Conservation (phyloP, 106 monocot genomes). For the Cymbidium sinense region DNA sequence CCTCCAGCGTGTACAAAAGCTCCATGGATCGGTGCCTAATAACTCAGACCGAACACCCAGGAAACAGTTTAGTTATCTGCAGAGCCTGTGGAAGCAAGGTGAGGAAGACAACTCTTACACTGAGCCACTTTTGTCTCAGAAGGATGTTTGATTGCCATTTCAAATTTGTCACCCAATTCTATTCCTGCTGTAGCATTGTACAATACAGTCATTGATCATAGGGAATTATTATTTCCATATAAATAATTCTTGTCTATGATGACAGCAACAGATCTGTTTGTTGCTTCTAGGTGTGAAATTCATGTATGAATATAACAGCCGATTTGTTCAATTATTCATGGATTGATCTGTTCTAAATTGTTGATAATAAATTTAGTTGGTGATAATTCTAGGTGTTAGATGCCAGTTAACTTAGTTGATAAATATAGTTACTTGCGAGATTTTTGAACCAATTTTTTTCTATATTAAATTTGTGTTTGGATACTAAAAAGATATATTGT, state of each 20-base stretch:
- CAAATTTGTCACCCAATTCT: background rate
- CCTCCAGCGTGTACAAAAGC: conserved; percentile 66
- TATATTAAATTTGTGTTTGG: too few relatives aligned
- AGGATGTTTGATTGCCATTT: conserved; percentile 10
- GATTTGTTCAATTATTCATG: too few relatives aligned
- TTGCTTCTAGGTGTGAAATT: background rate
- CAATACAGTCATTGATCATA: background rate
- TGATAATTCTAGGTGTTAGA: too few relatives aligned
- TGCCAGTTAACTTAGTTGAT: too few relatives aligned
- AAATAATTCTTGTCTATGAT: background rate
- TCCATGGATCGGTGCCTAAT: conserved; percentile 7
- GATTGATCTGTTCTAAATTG: too few relatives aligned
- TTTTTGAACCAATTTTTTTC: too few relatives aligned
- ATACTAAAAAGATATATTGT: too few relatives aligned
- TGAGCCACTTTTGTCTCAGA: conserved; percentile 14
- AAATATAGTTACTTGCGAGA: too few relatives aligned
- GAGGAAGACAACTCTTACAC: conserved; percentile 3
- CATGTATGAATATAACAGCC: too few relatives aligned
- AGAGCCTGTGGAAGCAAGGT: conserved; percentile 36
- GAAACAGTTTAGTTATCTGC: conserved; percentile 16
- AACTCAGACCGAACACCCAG: conserved; percentile 16
- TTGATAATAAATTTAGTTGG: too few relatives aligned
- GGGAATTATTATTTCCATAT: background rate
- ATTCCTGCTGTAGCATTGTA: background rate
- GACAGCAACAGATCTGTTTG: background rate